A percentile compares a stretch with the other conserved stretches of the same genome.
phyloP scores from a whole-genome alignment of 306 rosid species.

The Fagus sylvatica region DNA sequence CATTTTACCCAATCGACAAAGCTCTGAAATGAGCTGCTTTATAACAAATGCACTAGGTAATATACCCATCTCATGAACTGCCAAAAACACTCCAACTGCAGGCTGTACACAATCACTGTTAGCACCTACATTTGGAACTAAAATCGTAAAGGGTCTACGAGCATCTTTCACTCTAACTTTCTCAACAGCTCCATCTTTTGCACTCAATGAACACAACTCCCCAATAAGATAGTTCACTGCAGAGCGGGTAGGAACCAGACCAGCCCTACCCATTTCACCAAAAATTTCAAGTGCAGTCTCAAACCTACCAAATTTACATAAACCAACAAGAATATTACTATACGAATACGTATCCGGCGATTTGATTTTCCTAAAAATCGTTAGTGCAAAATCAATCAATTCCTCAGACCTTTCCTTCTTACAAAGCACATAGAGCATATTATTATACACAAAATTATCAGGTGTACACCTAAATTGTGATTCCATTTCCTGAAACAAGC shows the following conservation, averaged over 20 bases:
- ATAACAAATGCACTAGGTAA: conserved; percentile 67
- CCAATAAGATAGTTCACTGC: conserved; percentile 60
- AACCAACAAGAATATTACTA: conserved; percentile 67
- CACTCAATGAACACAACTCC: conserved; percentile 58
- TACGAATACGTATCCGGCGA: conserved; percentile 64
- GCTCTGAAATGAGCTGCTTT: conserved; percentile 52
- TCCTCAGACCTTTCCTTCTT: conserved; percentile 60
- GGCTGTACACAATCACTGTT: conserved; percentile 54
- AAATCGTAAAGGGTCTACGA: conserved; percentile 49
- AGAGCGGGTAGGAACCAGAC: conserved; percentile 67
- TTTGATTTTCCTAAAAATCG: conserved; percentile 50
- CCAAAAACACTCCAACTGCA: conserved; percentile 57
- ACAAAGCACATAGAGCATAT: conserved; percentile 70
- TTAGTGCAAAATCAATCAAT: conserved; percentile 51
- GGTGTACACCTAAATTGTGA: conserved; percentile 54
- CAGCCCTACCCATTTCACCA: conserved; percentile 46
- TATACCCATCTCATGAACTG: conserved; percentile 40
- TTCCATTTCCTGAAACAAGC: conserved; percentile 65
- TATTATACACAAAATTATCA: conserved; percentile 65
- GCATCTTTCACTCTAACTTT: conserved; percentile 49
- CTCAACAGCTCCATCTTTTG: conserved; percentile 57
- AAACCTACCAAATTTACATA: conserved; percentile 61
- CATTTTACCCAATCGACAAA: conserved; percentile 54
- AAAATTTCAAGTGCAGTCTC: conserved; percentile 58
- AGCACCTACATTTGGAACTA: conserved; percentile 57